These are phyloP conservation scores for Prunus armeniaca DNA, from an alignment of 306 rosid species.

Conservation along the genomic window DNA sequence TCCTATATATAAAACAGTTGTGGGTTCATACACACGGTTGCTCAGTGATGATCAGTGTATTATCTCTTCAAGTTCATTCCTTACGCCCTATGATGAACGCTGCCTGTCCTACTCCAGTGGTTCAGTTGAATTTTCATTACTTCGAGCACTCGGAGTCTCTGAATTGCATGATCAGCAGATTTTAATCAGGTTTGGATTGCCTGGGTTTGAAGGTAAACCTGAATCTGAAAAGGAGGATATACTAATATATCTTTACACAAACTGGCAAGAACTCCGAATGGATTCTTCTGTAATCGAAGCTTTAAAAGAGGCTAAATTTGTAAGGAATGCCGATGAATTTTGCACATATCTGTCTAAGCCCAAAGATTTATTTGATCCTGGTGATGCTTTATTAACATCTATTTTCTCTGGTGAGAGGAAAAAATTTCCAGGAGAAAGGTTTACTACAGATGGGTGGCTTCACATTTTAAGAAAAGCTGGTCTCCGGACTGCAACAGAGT, in stretches of 20 bases:
- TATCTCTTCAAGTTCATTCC: constrained; percentile 78
- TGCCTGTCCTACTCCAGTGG: constrained; percentile 73
- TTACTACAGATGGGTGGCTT: constrained; percentile 82
- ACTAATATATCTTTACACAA: constrained; percentile 64
- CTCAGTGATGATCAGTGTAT: constrained; percentile 72
- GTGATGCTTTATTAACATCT: constrained; percentile 78
- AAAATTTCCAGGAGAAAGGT: constrained; percentile 96
- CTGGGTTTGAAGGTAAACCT: constrained; percentile 70
- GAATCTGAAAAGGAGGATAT: constrained; percentile 72
- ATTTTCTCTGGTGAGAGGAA: constrained; percentile 87
- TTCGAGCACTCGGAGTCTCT: constrained; percentile 73
- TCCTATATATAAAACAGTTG: constrained; percentile 86
- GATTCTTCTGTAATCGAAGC: constrained; percentile 66
- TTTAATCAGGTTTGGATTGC: constrained; percentile 82
- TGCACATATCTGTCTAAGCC: constrained; percentile 69
- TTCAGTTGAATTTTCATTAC: constrained; percentile 70
- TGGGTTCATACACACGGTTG: constrained; percentile 78
- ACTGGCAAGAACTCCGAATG: constrained; percentile 88
- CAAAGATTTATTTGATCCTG: constrained; percentile 80
- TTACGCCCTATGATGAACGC: constrained; percentile 71
- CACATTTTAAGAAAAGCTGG: constrained; percentile 83
- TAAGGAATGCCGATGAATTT: constrained; percentile 82
- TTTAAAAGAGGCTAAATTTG: constrained; percentile 79
- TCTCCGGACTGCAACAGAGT: constrained; percentile 73
- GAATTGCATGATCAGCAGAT: constrained; percentile 85